Evolutionary conservation across 2,329 filamentous ascomycete species (phyloP).

Genomic region (Trichoderma sp.): DNA sequence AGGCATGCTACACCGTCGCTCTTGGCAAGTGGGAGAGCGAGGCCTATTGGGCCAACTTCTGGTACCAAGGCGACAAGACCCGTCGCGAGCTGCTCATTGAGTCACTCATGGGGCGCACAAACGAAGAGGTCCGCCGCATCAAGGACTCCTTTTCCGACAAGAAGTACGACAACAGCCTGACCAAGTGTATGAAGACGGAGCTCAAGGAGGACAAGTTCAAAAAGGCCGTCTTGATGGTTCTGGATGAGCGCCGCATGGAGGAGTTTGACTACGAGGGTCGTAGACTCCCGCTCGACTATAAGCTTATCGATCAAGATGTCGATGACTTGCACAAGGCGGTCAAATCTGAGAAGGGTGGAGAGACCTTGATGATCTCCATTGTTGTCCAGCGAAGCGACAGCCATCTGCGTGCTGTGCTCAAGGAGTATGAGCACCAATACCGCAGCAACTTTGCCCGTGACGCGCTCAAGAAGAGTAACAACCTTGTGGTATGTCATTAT

Average conservation of each 20-base stretch:
- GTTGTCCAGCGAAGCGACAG: slow-evolving; percentile 77
- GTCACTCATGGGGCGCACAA: slow-evolving; percentile 84
- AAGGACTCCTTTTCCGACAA: slow-evolving; percentile 89
- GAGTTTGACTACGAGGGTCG: slow-evolving; percentile 69
- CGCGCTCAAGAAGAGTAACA: slow-evolving; percentile 84
- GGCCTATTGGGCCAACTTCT: slow-evolving; percentile 97
- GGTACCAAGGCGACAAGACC: slow-evolving; percentile 87
- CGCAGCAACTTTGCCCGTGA: slow-evolving; percentile 82
- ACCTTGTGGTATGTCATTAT: slow-evolving; percentile 75
- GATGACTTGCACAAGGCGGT: slow-evolving; percentile 68
- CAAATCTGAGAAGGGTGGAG: slow-evolving; percentile 75
- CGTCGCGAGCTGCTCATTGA: slow-evolving; percentile 91
- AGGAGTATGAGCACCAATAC: slow-evolving; percentile 72
- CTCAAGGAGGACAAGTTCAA: slow-evolving; percentile 97
- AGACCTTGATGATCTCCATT: slow-evolving; percentile 83
- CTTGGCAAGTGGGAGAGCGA: slow-evolving; percentile 91
- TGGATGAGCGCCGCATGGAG: slow-evolving; percentile 83
- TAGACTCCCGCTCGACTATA: slow-evolving; percentile 56
- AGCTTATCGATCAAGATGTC: slow-evolving; percentile 70
- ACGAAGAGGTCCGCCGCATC: slow-evolving; percentile 83
- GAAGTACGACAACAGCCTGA: slow-evolving; percentile 80
- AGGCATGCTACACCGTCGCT: slow-evolving; percentile 86
- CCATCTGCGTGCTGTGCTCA: slow-evolving; percentile 79
- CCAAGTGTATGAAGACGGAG: slow-evolving; percentile 86
- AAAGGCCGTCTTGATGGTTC: slow-evolving; percentile 76